Conservation (phyloP, 1,284 basidiomycete genomes). For the Thelephora terrestris region DNA sequence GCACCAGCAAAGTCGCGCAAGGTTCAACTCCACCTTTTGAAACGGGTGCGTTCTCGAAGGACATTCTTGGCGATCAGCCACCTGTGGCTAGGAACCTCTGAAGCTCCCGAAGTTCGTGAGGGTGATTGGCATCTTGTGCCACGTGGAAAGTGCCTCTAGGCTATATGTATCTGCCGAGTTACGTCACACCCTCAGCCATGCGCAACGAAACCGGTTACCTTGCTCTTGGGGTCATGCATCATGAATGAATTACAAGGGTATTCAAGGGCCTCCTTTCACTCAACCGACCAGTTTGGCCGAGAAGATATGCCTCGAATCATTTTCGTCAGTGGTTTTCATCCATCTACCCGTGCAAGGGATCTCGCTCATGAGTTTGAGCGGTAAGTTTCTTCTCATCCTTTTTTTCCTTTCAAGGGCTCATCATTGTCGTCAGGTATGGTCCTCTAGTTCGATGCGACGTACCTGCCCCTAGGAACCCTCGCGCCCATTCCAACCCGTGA, state of each 20-base stretch:
- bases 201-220: too few relatives aligned
- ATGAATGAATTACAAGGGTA: too few relatives aligned
- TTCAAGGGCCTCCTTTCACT: too few relatives aligned
- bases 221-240: too few relatives aligned
- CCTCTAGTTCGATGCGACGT: conserved; percentile 81
- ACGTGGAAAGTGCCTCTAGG: not conserved
- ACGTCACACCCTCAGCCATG: too few relatives aligned
- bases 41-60: conserved; percentile 69
- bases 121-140: not conserved
- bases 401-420: not conserved
- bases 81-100: not conserved
- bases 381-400: conserved; percentile 29
- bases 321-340: conserved; percentile 80
- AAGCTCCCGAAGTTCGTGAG: not conserved
- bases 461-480: conserved; percentile 71
- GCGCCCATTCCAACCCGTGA: conserved; percentile 68
- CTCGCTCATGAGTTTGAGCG: conserved; percentile 84
- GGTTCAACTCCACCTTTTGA: conserved; percentile 50
- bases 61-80: conserved; percentile 32
- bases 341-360: conserved; percentile 68
- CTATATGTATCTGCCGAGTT: not conserved
- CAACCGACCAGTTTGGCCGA: too few relatives aligned
- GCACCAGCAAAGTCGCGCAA: not conserved
- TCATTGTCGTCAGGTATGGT: conserved; percentile 37
- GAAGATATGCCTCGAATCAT: conserved; percentile 58